These are phyloP conservation scores for Scenedesmus sp. DNA, from an alignment of 163 green algal species.

Conservation along the genomic window DNA sequence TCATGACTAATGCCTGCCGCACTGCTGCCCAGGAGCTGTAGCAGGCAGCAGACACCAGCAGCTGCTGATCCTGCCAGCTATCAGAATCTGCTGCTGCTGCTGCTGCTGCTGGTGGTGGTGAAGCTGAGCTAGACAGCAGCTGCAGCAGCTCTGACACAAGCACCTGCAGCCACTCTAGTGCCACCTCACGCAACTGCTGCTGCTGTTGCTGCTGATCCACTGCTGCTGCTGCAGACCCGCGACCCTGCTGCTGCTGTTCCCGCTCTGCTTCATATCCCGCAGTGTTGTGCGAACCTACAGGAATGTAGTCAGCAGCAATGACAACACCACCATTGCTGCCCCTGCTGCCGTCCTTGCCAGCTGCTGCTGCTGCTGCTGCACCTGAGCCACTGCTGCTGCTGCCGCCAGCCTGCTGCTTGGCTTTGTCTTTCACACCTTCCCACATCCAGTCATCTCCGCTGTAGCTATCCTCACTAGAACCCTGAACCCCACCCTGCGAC, in stretches of 20 bases:
- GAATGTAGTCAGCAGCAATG: constrained; percentile 17
- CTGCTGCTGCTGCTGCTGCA: background rate
- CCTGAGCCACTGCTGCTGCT: constrained; percentile 5
- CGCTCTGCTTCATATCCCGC: background rate
- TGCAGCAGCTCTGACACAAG: constrained; percentile 27
- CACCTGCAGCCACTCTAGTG: constrained; percentile 38
- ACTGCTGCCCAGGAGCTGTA: constrained; percentile 26
- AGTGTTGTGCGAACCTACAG: background rate
- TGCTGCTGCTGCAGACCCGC: too few relatives aligned
- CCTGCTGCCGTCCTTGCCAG: background rate
- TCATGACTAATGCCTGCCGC: constrained; percentile 12
- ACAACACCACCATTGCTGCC: constrained; percentile 2
- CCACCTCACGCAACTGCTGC: constrained; percentile 39
- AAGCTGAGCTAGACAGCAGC: background rate
- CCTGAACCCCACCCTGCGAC: background rate
- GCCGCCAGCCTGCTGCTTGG: background rate
- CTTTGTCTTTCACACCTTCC: background rate
- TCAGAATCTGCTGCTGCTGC: background rate
- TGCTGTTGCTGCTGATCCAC: background rate
- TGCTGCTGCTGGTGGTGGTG: constrained; percentile 10
- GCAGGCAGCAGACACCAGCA: constrained; percentile 28
- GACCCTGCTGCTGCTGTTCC: constrained; percentile 14
- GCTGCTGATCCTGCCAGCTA: background rate
- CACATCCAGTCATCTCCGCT: constrained; percentile 37
- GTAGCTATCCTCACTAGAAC: background rate